phyloP scores from a whole-genome alignment of 345 rosid genomes.

The Clarkia xantiana region DNA sequence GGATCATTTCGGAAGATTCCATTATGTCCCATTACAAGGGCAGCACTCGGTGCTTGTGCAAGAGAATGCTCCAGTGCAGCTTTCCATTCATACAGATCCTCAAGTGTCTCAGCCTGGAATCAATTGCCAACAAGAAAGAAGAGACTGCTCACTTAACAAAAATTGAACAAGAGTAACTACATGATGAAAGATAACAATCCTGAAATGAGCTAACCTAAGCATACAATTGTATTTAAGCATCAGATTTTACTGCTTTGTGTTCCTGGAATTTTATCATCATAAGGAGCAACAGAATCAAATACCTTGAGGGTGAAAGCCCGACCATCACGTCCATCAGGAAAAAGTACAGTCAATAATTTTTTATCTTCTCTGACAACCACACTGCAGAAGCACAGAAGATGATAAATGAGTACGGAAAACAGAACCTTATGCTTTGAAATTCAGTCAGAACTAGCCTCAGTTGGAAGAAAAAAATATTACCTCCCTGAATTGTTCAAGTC shows the following conservation, averaged over 20 bases:
- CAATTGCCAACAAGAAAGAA: conserved; percentile 2
- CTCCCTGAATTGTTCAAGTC: conserved; percentile 97
- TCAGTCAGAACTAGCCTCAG: not conserved
- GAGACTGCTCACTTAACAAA: not conserved
- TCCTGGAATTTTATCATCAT: not conserved
- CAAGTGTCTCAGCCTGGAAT: conserved; percentile 79
- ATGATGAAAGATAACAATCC: not conserved
- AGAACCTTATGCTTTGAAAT: conserved; percentile 1
- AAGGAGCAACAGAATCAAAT: conserved; percentile 6
- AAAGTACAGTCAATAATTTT: conserved; percentile 79
- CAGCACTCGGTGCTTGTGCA: conserved; percentile 94
- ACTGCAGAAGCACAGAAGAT: conserved; percentile 32
- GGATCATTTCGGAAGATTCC: conserved; percentile 73
- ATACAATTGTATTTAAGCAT: not conserved
- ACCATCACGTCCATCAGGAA: conserved; percentile 99
- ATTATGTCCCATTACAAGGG: conserved; percentile 86
- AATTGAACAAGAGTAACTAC: conserved; percentile 1
- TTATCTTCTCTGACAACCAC: conserved; percentile 97
- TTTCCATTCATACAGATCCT: conserved; percentile 94
- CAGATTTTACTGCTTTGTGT: no score
- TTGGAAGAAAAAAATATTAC: conserved; percentile 19
- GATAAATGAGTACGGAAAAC: conserved; percentile 8
- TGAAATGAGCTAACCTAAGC: conserved; percentile 1
- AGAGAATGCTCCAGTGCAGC: conserved; percentile 86
- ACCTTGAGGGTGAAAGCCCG: conserved; percentile 99